Base-by-base conservation (phyloP, 2,329 filamentous ascomycete species). In the Neonectria hederae region DNA sequence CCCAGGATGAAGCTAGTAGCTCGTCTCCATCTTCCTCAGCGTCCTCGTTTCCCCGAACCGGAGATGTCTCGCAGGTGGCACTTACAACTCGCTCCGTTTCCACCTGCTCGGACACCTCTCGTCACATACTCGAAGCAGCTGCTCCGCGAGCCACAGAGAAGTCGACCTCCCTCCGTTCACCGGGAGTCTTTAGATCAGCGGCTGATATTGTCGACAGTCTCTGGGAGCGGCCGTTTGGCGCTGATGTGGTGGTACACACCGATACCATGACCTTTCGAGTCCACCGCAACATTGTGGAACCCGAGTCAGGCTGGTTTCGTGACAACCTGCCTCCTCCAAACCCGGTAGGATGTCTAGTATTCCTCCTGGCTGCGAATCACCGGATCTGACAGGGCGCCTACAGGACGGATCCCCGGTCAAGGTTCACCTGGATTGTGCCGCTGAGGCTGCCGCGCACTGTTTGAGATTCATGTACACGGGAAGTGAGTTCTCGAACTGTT, bases 401-500 rank as follows among this genome's bases (percentile, higher is more conserved):
- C 28, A 80, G 78, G 69, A 76, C 42, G 74, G 74, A 10, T 56
- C 67, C 4, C 72, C 73, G 1, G 69, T 76, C 11, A 65, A 69
- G 11, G 56, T 80, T 11, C 42, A 66, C 42, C 46, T 78, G 17
- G 51, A 67, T 0, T 72, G 69, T 45, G 69, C 72, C 22, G 67
- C 70, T 7, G 70, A 71, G 45, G 69, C 76, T 17, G 67, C 75
- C 17, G 75, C 65, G 6, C 73, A 76, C 56, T 76, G 76, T 56
- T 70, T 80, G 24, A 69, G 71, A 28, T 81, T 76, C 61, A 74
- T 80, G 54, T 81, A 81, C 57, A 78, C 76, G 5, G 65, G 74
- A 21, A 69, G 79, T 78, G 63, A 62, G 77, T 70, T n/a, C 11
- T 17, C 22, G 38, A 19, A 2, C 22, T 10, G 14, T 13, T 32